Evolutionary conservation across 257 asterid species (phyloP), one percentile per base, ranked within the genome.

Genomic region (Marsdenia floribunda): DNA sequence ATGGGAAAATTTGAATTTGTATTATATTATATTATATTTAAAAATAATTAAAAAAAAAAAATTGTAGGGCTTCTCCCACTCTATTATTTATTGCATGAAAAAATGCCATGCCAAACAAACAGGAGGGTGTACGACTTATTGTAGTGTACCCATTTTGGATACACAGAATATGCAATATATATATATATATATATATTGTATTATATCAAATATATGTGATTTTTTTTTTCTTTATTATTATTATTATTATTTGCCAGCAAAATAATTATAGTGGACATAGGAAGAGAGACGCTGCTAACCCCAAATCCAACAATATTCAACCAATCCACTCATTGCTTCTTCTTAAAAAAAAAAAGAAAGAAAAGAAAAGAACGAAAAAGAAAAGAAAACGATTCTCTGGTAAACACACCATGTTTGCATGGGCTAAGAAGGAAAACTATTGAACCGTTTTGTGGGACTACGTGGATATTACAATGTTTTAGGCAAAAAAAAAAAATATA

Each of bases 221-320:
- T 73, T 16, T 58, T 75, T 75, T 63, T 75, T 75, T 63, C 66
- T 29, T 29, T 29, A 29, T 29, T 29, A 29, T 29, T 29, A 29
- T 29, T 29, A 29, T 29, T 29, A 29, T 29, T 29, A 29, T 29
- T 29, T 29, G 33, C 33, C 52, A 49, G 75, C 76, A 76, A 76
- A 66, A 63, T 79, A 69, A 79, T 79, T 61, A 42, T 76, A 69
- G 57, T 79, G 80, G 78, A 70, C 81, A 79, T 65, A 6, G 76
- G 76, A 73, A 76, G 76, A 53, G 49, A 54, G 73, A 22, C 73
- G n/a, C 63, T 73, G 60, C 59, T 76, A 61, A 60, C 74, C 73
- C 73, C 50, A 29, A 63, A 47, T 79, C 72, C 38, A 47, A 73
- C 78, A 50, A 55, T 22, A 67, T 67, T 82, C 81, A 74, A 79